Conservation (phyloP, 805 yeast species). For the Myxozyma geophila region DNA sequence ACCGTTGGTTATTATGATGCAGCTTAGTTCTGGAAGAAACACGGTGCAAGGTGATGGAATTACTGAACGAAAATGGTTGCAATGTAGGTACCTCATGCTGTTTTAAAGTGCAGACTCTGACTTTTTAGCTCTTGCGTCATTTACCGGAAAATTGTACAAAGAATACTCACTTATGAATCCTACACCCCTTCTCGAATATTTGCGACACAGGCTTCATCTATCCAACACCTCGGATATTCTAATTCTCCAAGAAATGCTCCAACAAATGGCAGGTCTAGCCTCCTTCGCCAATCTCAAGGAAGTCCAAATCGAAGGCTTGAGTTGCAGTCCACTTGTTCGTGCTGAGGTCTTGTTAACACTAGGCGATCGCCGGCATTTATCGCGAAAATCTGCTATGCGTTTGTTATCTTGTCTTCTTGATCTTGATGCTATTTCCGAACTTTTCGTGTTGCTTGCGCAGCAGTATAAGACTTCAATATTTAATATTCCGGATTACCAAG, state of each 20-base stretch:
- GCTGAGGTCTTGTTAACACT: constrained; percentile 51
- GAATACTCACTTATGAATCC: constrained; percentile 62
- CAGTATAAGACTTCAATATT: constrained; percentile 49
- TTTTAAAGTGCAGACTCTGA: not conserved
- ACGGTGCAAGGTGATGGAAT: constrained; percentile 78
- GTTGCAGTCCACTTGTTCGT: constrained; percentile 65
- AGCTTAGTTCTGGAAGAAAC: constrained; percentile 70
- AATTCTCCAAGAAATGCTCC: constrained; percentile 67
- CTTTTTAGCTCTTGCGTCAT: constrained; percentile 63
- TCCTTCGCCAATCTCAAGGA: constrained; percentile 67
- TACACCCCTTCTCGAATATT: constrained; percentile 61
- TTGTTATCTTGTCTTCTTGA: constrained; percentile 55
- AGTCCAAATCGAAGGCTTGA: constrained; percentile 66
- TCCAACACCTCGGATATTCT: constrained; percentile 64
- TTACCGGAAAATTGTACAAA: constrained; percentile 73
- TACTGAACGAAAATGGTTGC: constrained; percentile 82
- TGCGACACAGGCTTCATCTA: constrained; percentile 64
- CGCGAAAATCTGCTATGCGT: constrained; percentile 54
- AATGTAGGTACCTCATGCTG: constrained; percentile 42
- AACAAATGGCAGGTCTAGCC: constrained; percentile 79
- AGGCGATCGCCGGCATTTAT: constrained; percentile 59
- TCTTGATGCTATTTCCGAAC: constrained; percentile 56
- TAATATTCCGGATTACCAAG: constrained; percentile 40
- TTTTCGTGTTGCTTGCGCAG: constrained; percentile 66
- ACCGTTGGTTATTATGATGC: constrained; percentile 69